A percentile compares a stretch with the other conserved stretches of the same genome.
phyloP scores from a whole-genome alignment of 2,329 filamentous ascomycete species.

The Coniochaeta ligniaria region DNA sequence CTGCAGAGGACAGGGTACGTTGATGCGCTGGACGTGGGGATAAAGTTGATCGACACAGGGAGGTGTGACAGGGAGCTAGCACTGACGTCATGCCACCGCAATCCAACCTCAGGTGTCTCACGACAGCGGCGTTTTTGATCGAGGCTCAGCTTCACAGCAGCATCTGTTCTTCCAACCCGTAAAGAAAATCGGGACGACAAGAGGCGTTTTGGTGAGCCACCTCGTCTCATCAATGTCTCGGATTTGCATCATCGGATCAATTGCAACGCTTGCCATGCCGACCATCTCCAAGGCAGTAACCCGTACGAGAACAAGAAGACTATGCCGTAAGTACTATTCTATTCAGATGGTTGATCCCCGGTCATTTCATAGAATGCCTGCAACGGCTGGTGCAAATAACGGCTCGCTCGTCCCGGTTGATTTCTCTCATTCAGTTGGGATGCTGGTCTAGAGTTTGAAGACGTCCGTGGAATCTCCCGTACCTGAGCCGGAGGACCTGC shows the following conservation, averaged over 20 bases:
- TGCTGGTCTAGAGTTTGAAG: neutral
- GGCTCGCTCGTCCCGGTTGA: neutral
- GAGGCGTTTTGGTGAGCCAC: too few relatives aligned
- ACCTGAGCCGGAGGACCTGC: neutral
- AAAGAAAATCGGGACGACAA: too few relatives aligned
- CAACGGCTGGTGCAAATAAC: neutral
- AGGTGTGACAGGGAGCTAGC: neutral
- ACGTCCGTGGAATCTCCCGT: neutral
- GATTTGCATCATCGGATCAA: neutral
- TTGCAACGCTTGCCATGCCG: neutral
- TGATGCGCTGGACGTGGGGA: neutral
- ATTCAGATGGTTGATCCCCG: neutral
- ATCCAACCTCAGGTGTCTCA: too few relatives aligned
- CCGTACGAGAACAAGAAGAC: neutral
- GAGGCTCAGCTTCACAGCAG: neutral
- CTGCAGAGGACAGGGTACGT: neutral
- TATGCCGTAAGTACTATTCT: too few relatives aligned
- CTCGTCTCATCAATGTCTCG: neutral
- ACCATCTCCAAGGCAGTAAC: too few relatives aligned
- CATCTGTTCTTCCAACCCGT: too few relatives aligned
- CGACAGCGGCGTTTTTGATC: too few relatives aligned
- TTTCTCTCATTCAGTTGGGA: neutral
- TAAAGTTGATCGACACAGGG: neutral
- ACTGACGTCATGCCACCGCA: neutral
- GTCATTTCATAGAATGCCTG: neutral